phyloP scores from a whole-genome alignment of 805 yeast species.

The Saccharomycopsis fibuligera region DNA sequence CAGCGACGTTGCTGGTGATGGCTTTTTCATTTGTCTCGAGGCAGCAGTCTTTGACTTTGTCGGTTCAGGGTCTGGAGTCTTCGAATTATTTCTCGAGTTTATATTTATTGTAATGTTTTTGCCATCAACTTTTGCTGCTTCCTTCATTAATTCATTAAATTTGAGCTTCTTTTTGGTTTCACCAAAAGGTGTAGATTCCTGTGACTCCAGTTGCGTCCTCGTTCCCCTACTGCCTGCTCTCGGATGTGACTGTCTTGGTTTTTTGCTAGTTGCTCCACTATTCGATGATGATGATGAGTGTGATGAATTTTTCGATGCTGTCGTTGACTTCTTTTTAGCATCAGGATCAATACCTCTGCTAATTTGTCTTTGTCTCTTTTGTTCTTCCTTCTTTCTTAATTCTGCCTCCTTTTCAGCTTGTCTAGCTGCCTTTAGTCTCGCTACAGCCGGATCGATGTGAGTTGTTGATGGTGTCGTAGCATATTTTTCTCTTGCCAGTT shows the following conservation, averaged over 20 bases:
- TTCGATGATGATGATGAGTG: conserved; percentile 32
- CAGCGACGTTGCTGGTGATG: not conserved
- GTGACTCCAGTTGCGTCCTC: no score
- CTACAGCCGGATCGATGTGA: conserved; percentile 62
- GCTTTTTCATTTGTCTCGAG: not conserved
- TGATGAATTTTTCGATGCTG: no score
- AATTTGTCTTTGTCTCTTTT: conserved; percentile 5
- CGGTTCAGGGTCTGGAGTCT: not conserved
- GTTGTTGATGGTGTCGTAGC: not conserved
- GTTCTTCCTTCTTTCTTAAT: conserved; percentile 3
- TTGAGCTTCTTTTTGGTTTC: conserved; percentile 40
- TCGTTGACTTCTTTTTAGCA: not conserved
- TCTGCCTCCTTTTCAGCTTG: conserved; percentile 43
- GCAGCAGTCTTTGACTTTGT: not conserved
- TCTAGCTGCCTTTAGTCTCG: conserved; percentile 60
- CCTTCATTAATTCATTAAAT: conserved; percentile 62
- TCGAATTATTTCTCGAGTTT: not conserved
- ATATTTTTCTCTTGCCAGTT: not conserved
- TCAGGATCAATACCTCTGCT: conserved; percentile 15
- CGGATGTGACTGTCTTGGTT: conserved; percentile 32
- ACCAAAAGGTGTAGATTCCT: not conserved
- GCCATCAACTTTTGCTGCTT: conserved; percentile 55
- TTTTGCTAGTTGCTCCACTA: conserved; percentile 11
- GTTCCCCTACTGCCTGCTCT: conserved; percentile 19
- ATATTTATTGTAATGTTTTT: conserved; percentile 16